phyloP scores from a whole-genome alignment of 306 rosid genomes.

The Ormosia emarginata region DNA sequence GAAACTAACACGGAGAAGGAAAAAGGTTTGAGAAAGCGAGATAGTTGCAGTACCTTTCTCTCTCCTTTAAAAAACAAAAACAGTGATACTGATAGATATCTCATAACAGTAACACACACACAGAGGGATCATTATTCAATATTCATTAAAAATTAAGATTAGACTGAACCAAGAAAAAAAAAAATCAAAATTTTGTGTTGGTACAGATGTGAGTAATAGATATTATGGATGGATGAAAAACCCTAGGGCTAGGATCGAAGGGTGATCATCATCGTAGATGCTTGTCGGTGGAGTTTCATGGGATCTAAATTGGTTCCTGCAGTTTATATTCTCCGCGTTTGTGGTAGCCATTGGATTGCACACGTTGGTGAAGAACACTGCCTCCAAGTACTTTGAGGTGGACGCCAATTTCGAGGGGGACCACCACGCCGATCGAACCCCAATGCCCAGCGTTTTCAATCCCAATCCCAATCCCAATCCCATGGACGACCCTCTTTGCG shows the following conservation, averaged over 20 bases:
- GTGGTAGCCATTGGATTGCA: slow-evolving; percentile 50
- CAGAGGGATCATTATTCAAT: too few relatives aligned
- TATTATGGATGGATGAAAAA: slow-evolving; percentile 51
- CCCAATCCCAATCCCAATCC: too few relatives aligned
- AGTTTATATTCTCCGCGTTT: slow-evolving; percentile 45
- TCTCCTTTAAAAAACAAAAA: too few relatives aligned
- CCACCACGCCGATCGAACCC: not conserved
- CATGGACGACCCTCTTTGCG: slow-evolving; percentile 35
- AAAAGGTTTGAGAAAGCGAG: too few relatives aligned
- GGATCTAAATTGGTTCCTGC: slow-evolving; percentile 77
- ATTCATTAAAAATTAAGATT: too few relatives aligned
- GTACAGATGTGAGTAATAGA: not conserved
- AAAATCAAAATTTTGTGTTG: not conserved
- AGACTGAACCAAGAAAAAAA: too few relatives aligned
- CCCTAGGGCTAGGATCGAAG: slow-evolving; percentile 9
- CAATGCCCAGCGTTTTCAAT: slow-evolving; percentile 43
- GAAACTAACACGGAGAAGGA: too few relatives aligned
- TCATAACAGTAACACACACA: too few relatives aligned
- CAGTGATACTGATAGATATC: too few relatives aligned
- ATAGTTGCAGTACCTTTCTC: too few relatives aligned
- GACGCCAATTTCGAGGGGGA: slow-evolving; percentile 67
- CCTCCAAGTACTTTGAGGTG: slow-evolving; percentile 80
- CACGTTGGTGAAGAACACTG: slow-evolving; percentile 62
- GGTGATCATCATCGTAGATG: slow-evolving; percentile 58
- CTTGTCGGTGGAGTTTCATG: slow-evolving; percentile 56